Conservation (phyloP, 225 moss, liverwort and hornwort species). For the Asterella californica region DNA sequence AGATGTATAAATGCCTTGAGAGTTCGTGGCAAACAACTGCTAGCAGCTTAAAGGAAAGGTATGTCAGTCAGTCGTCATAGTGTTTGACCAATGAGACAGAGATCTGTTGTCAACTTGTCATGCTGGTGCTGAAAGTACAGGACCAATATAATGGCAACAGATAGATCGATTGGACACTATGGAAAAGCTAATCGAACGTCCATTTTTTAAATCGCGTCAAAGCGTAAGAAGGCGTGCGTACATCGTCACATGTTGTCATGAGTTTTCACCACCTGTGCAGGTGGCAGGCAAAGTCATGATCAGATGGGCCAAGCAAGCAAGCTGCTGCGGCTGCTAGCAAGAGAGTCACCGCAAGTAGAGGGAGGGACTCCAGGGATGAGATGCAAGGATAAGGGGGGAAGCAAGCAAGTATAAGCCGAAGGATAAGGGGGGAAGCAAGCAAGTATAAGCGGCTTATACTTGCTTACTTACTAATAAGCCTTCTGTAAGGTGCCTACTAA, state of each 20-base stretch:
- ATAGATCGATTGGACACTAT: not conserved
- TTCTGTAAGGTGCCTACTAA: no score
- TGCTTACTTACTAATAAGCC: no score
- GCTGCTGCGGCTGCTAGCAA: not conserved
- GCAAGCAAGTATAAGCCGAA: not conserved
- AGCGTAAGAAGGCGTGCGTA: slow-evolving; percentile 1
- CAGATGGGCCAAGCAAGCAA: not conserved
- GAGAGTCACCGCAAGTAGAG: not conserved
- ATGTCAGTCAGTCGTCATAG: not conserved
- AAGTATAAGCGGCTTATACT: not conserved
- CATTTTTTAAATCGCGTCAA: not conserved
- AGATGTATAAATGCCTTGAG: not conserved
- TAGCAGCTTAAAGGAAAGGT: not conserved
- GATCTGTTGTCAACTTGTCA: slow-evolving; percentile 5
- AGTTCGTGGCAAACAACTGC: not conserved
- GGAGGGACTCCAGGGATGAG: no score
- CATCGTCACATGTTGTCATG: slow-evolving; percentile 12
- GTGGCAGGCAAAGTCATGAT: slow-evolving; percentile 4
- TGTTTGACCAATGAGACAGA: not conserved
- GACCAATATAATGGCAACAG: not conserved
- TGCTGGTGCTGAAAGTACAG: not conserved
- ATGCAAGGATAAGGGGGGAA: not conserved
- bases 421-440: not conserved
- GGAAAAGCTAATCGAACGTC: not conserved
- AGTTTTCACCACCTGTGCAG: not conserved